phyloP scores from a whole-genome alignment of 2,329 filamentous ascomycete genomes.

The Xylariaceae sp. region DNA sequence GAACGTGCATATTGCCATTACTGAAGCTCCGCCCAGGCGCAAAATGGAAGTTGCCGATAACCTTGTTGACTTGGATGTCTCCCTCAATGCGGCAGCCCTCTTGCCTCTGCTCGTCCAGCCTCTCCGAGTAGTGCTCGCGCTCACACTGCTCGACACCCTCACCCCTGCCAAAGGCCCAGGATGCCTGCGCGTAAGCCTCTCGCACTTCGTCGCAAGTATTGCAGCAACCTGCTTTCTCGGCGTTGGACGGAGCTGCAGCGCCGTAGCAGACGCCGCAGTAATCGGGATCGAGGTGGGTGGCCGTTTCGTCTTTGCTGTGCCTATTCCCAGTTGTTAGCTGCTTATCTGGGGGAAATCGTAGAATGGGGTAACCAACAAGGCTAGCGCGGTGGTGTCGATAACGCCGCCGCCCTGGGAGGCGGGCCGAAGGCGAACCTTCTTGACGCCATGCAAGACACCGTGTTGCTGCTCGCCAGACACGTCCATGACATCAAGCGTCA shows the following conservation, averaged over 20 bases:
- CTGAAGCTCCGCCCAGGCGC: constrained; percentile 95
- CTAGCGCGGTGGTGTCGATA: constrained; percentile 66
- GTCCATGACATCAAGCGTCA: constrained; percentile 98
- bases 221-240: constrained; percentile 82
- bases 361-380: constrained; percentile 66
- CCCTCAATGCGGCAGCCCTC: constrained; percentile 96
- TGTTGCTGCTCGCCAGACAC: constrained; percentile 96
- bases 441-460: constrained; percentile 87
- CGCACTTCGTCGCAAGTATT: constrained; percentile 96
- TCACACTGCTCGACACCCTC: constrained; percentile 93
- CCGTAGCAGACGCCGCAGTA: constrained; percentile 97
- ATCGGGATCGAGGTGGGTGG: constrained; percentile 76
- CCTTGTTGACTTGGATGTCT: constrained; percentile 91
- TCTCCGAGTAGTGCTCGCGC: constrained; percentile 89
- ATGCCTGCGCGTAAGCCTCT: constrained; percentile 83
- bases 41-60: constrained; percentile 97
- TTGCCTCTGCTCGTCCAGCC: constrained; percentile 77
- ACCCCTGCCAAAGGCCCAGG: constrained; percentile 91
- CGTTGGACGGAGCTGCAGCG: constrained; percentile 67
- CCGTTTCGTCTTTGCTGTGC: constrained; percentile 63
- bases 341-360: too few relatives aligned
- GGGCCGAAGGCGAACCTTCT: constrained; percentile 78
- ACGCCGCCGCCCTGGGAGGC: constrained; percentile 69
- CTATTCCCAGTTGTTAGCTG: constrained; percentile 38
- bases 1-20: constrained; percentile 94